phyloP scores from a whole-genome alignment of 345 rosid genomes.

The Carallia pectinifolia region DNA sequence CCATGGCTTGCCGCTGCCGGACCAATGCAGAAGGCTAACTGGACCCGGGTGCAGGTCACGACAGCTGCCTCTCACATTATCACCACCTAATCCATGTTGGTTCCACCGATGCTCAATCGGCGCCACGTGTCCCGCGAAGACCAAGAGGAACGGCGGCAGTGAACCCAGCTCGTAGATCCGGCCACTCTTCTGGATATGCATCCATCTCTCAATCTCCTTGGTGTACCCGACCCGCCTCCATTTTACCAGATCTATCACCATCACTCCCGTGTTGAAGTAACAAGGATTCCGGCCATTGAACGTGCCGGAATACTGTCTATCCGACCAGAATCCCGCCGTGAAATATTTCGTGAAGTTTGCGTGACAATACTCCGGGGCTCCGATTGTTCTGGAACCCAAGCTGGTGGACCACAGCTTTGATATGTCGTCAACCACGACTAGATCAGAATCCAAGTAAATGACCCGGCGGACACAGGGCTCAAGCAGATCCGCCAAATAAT shows the following conservation, averaged over 20 bases:
- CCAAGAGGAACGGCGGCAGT: slow-evolving; percentile 78
- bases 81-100: slow-evolving; percentile 96
- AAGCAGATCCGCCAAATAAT: slow-evolving; percentile 73
- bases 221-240: slow-evolving; percentile 83
- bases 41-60: slow-evolving; percentile 90
- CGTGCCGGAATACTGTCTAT: slow-evolving; percentile 41
- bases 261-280: slow-evolving; percentile 90
- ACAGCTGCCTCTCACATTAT: slow-evolving; percentile 88
- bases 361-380: slow-evolving; percentile 96
- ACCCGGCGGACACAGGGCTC: slow-evolving; percentile 90
- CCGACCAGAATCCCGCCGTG: slow-evolving; percentile 71
- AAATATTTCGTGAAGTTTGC: slow-evolving; percentile 93
- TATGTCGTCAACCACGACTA: slow-evolving; percentile 83
- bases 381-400: slow-evolving; percentile 69
- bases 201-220: slow-evolving; percentile 84
- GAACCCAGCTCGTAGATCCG: slow-evolving; percentile 95
- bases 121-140: slow-evolving; percentile 85
- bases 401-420: slow-evolving; percentile 70
- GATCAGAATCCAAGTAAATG: slow-evolving; percentile 92
- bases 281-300: slow-evolving; percentile 68
- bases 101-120: slow-evolving; percentile 96
- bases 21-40: slow-evolving; percentile 94
- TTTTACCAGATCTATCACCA: slow-evolving; percentile 90
- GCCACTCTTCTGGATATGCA: slow-evolving; percentile 87
- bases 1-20: slow-evolving; percentile 99